phyloP scores from a whole-genome alignment of 306 rosid genomes.

The Sechiopsis laciniata region DNA sequence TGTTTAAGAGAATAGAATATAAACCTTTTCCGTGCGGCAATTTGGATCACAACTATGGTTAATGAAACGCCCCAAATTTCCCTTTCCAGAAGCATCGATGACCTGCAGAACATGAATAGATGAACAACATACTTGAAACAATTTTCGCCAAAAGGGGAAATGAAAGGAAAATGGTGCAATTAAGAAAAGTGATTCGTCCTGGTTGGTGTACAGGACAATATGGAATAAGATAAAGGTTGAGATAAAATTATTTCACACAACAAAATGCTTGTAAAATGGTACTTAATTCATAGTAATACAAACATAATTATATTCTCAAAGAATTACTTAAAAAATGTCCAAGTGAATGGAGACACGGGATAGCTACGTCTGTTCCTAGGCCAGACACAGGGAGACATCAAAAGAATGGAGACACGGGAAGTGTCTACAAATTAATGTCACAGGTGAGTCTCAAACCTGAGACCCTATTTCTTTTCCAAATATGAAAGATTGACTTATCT shows the following conservation, averaged over 20 bases:
- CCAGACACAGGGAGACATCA: too few species aligned
- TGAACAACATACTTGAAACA: not conserved
- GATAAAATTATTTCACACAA: not conserved
- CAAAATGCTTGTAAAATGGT: not conserved
- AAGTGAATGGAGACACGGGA: not conserved
- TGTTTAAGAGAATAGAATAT: not conserved
- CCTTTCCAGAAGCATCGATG: slow-evolving; percentile 96
- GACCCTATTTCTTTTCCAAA: too few species aligned
- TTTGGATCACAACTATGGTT: slow-evolving; percentile 98
- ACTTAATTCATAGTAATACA: not conserved
- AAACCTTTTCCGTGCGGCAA: slow-evolving; percentile 96
- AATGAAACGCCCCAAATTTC: slow-evolving; percentile 97
- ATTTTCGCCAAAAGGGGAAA: not conserved
- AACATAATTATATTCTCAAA: not conserved
- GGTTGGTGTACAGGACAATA: not conserved
- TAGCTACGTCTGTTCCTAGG: too few species aligned
- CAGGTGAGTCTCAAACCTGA: too few species aligned
- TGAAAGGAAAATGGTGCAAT: not conserved
- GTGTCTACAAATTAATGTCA: too few species aligned
- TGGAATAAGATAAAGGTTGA: not conserved
- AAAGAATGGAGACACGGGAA: too few species aligned
- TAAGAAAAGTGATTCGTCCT: not conserved
- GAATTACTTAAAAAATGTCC: not conserved
- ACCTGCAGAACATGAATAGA: slow-evolving; percentile 45
- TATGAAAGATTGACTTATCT: not conserved